These are phyloP conservation scores for Aspergillus persii DNA, from an alignment of 2,329 filamentous ascomycete species.

Conservation along the genomic window DNA sequence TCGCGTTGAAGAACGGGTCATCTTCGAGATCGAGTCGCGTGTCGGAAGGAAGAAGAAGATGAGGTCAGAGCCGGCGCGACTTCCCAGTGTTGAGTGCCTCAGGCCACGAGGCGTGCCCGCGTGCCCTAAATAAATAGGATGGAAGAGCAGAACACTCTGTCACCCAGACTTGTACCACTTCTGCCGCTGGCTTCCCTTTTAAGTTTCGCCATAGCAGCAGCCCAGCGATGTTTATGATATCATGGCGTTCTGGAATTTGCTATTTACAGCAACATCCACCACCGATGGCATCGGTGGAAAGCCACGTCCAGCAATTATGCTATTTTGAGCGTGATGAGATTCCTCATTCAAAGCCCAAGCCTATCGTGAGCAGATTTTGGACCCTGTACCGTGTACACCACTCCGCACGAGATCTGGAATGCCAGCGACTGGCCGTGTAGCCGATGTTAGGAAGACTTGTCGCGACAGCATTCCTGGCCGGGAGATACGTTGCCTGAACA, in stretches of 20 bases:
- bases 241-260: background rate
- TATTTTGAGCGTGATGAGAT: background rate
- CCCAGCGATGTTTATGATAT: background rate
- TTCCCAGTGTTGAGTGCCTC: background rate
- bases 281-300: background rate
- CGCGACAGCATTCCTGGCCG: background rate
- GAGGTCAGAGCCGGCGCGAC: background rate
- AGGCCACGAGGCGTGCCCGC: background rate
- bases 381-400: background rate
- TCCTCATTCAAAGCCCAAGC: background rate
- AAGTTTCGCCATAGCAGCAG: background rate
- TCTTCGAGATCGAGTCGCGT: background rate
- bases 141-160: background rate
- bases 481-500: background rate
- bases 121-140: background rate
- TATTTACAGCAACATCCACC: background rate
- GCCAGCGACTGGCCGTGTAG: background rate
- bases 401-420: background rate
- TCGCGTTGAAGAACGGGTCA: background rate
- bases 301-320: background rate
- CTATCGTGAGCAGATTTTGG: background rate
- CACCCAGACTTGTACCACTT: background rate
- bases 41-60: background rate
- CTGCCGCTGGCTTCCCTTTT: background rate
- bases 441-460: background rate